Conservation (phyloP, 140 eudicot species). For the Eryngium alpinum region DNA sequence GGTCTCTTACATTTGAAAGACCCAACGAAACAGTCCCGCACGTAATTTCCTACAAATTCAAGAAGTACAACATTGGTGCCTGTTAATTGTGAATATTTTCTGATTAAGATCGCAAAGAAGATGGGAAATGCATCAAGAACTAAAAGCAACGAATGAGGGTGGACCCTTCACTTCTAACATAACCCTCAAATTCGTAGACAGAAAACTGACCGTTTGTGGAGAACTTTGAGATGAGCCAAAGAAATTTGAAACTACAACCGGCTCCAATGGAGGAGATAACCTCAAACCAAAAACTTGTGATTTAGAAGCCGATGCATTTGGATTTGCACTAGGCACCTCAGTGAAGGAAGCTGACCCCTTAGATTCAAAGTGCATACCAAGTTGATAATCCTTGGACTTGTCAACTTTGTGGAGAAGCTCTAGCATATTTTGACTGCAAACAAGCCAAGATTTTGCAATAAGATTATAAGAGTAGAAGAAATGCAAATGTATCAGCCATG, state of each 20-base stretch:
- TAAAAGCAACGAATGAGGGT: neutral
- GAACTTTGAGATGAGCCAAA: constrained; percentile 25
- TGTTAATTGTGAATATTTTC: neutral
- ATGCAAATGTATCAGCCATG: neutral
- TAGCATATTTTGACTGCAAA: constrained; percentile 49
- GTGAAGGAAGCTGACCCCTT: neutral
- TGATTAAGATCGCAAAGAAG: neutral
- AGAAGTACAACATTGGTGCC: no score
- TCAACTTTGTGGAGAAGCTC: constrained; percentile 62
- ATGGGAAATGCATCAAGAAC: neutral
- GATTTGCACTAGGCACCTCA: constrained; percentile 31
- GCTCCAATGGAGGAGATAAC: constrained; percentile 43
- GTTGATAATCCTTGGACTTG: constrained; percentile 28
- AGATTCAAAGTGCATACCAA: constrained; percentile 19
- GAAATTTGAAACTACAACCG: neutral
- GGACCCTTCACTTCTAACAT: neutral
- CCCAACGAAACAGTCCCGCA: constrained; percentile 24
- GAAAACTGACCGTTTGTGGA: constrained; percentile 36
- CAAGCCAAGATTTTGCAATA: neutral
- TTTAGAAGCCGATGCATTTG: constrained; percentile 26
- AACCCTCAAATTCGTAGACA: neutral
- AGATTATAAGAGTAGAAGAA: constrained; percentile 5
- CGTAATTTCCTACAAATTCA: constrained; percentile 28
- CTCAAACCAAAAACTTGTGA: constrained; percentile 44
- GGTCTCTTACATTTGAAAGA: constrained; percentile 21